Conservation (phyloP, 352 stramenopile species). For the Phytophthora pini region DNA sequence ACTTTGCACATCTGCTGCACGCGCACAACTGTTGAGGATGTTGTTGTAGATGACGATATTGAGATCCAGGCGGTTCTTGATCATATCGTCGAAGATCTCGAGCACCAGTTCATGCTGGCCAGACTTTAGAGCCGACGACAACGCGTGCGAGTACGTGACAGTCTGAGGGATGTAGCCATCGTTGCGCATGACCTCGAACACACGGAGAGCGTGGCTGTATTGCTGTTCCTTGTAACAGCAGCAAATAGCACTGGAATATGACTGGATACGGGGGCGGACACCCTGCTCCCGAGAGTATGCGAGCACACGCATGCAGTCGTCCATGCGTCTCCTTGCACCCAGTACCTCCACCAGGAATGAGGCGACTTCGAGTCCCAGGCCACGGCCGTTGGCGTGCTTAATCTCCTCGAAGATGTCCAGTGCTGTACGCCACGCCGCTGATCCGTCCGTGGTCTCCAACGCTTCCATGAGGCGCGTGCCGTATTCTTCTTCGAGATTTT, state of each 20-base stretch:
- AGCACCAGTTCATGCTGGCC: conserved; percentile 84
- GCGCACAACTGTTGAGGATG: conserved; percentile 86
- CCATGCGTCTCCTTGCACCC: conserved; percentile 42
- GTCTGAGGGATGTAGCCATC: conserved; percentile 81
- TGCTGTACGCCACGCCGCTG: conserved; percentile 45
- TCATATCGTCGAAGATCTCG: conserved; percentile 90
- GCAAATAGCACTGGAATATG: conserved; percentile 82
- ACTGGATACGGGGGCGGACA: conserved; percentile 79
- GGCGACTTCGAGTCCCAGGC: conserved; percentile 51
- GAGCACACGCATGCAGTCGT: conserved; percentile 72
- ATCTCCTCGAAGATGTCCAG: conserved; percentile 68
- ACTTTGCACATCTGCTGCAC: conserved; percentile 73
- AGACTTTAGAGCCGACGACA: conserved; percentile 83
- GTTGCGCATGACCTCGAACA: conserved; percentile 90
- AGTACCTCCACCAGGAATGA: conserved; percentile 75
- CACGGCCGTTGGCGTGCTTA: conserved; percentile 34
- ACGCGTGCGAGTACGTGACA: conserved; percentile 86
- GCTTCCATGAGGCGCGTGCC: conserved; percentile 31
- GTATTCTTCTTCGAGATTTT: conserved; percentile 37
- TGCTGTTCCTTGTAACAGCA: conserved; percentile 80
- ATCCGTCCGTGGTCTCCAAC: conserved; percentile 42
- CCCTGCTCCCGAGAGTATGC: conserved; percentile 71
- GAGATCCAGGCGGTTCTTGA: conserved; percentile 72
- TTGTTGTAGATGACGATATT: conserved; percentile 88
- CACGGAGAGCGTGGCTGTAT: conserved; percentile 72